Evolutionary conservation across 2,329 filamentous ascomycete species (phyloP).

Genomic region (Colletotrichum navitas): DNA sequence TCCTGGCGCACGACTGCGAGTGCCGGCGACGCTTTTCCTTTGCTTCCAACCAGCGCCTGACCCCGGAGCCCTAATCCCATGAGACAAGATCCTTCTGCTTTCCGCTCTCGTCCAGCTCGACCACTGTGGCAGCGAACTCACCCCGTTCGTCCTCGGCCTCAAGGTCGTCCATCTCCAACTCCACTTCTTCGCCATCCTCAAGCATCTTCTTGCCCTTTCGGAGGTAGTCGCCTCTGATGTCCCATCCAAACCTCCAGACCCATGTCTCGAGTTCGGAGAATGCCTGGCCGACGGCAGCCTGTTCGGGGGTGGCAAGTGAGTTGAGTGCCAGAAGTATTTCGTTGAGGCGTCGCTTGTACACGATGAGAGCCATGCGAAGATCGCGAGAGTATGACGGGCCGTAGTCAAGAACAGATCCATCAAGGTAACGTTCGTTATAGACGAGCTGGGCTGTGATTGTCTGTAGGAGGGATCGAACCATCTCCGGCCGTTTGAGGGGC

Average conservation of each 20-base stretch:
- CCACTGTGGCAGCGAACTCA: slow-evolving; percentile 66
- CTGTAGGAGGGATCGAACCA: slow-evolving; percentile 62
- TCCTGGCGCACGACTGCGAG: slow-evolving; percentile 22
- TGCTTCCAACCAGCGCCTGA: slow-evolving; percentile 41
- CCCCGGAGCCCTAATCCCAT: slow-evolving; percentile 51
- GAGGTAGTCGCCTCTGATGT: slow-evolving; percentile 64
- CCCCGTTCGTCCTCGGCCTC: slow-evolving; percentile 67
- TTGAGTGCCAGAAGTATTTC: slow-evolving; percentile 58
- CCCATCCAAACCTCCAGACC: slow-evolving; percentile 66
- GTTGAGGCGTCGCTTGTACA: slow-evolving; percentile 67
- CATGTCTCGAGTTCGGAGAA: slow-evolving; percentile 64
- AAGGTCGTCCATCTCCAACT: slow-evolving; percentile 62
- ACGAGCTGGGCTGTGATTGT: slow-evolving; percentile 67
- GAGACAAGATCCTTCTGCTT: slow-evolving; percentile 65
- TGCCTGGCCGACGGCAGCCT: slow-evolving; percentile 59
- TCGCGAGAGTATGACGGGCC: slow-evolving; percentile 49
- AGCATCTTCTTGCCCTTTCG: slow-evolving; percentile 62
- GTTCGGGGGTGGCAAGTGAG: slow-evolving; percentile 52
- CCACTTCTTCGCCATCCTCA: slow-evolving; percentile 65
- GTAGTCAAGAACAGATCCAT: slow-evolving; percentile 58
- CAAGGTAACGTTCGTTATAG: slow-evolving; percentile 64
- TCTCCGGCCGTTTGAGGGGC: slow-evolving; percentile 55
- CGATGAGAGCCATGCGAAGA: slow-evolving; percentile 62
- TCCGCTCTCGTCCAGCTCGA: slow-evolving; percentile 66
- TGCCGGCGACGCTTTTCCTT: slow-evolving; percentile 31